These are phyloP conservation scores for Teunomyces stri DNA, from an alignment of 805 yeast species.

Conservation along the genomic window DNA sequence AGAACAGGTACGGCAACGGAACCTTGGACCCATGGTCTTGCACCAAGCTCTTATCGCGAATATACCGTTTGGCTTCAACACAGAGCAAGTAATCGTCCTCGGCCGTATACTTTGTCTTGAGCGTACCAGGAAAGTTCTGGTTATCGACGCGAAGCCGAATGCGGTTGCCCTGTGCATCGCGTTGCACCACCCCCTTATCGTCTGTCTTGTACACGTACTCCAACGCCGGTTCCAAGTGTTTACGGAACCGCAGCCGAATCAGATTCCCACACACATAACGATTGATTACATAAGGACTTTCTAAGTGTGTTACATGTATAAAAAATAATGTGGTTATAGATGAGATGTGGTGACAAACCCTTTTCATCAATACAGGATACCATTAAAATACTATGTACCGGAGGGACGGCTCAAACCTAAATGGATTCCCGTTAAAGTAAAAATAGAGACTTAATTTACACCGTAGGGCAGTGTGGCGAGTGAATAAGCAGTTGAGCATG, in stretches of 20 bases:
- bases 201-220: slow-evolving; percentile 34
- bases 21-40: slow-evolving; percentile 7
- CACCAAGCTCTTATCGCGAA: slow-evolving; percentile 1
- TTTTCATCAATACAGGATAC: too few relatives aligned
- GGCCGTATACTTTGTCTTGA: slow-evolving; percentile 63
- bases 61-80: slow-evolving; percentile 35
- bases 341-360: too few relatives aligned
- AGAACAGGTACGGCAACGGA: slow-evolving; percentile 14
- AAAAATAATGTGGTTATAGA: too few relatives aligned
- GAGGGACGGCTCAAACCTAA: too few relatives aligned
- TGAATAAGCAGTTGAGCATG: too few relatives aligned
- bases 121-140: slow-evolving; percentile 29
- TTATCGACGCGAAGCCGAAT: slow-evolving; percentile 17
- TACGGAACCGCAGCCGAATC: slow-evolving; percentile 54
- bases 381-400: too few relatives aligned
- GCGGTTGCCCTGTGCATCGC: slow-evolving; percentile 28
- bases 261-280: slow-evolving; percentile 46
- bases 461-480: too few relatives aligned
- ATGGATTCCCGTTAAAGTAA: too few relatives aligned
- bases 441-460: too few relatives aligned
- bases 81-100: slow-evolving; percentile 67
- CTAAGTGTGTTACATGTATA: too few relatives aligned
- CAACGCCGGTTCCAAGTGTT: slow-evolving; percentile 32
- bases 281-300: too few relatives aligned
- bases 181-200: slow-evolving; percentile 26